Evolutionary conservation across 2,329 filamentous ascomycete species (phyloP).

Genomic region (Talaromyces sp.): DNA sequence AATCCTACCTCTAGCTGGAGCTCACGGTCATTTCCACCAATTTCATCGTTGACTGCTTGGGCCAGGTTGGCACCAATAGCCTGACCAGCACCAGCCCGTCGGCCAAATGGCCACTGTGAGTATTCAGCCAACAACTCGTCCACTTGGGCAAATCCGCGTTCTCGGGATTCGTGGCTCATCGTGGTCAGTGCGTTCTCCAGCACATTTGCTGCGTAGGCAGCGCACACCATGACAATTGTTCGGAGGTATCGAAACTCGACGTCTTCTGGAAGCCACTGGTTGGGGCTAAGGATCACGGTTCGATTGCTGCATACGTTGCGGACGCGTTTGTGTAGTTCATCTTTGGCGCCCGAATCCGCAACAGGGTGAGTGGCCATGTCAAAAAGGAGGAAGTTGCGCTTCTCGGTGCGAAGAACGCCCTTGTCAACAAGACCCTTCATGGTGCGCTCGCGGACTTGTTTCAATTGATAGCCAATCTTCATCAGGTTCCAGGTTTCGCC

Average conservation of each 20-base stretch:
- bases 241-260: slow-evolving; percentile 90
- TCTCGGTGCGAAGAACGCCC: slow-evolving; percentile 95
- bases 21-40: slow-evolving; percentile 86
- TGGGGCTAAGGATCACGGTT: slow-evolving; percentile 81
- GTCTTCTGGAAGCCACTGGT: slow-evolving; percentile 86
- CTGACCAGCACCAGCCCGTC: slow-evolving; percentile 66
- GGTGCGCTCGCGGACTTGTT: slow-evolving; percentile 95
- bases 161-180: slow-evolving; percentile 86
- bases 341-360: slow-evolving; percentile 92
- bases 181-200: slow-evolving; percentile 95
- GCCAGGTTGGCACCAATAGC: slow-evolving; percentile 91
- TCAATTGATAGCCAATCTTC: slow-evolving; percentile 99
- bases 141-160: slow-evolving; percentile 92
- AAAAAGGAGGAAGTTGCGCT: slow-evolving; percentile 98
- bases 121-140: slow-evolving; percentile 95
- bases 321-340: slow-evolving; percentile 90
- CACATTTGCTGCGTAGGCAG: slow-evolving; percentile 95
- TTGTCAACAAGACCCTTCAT: slow-evolving; percentile 98
- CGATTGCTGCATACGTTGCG: slow-evolving; percentile 88
- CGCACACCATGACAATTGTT: slow-evolving; percentile 94
- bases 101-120: slow-evolving; percentile 94
- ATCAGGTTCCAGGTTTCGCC: slow-evolving; percentile 99
- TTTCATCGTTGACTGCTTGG: slow-evolving; percentile 79
- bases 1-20: slow-evolving; percentile 81
- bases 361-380: slow-evolving; percentile 99